phyloP scores from a whole-genome alignment of 331 rosid genomes.

The Rosa hybrid region DNA sequence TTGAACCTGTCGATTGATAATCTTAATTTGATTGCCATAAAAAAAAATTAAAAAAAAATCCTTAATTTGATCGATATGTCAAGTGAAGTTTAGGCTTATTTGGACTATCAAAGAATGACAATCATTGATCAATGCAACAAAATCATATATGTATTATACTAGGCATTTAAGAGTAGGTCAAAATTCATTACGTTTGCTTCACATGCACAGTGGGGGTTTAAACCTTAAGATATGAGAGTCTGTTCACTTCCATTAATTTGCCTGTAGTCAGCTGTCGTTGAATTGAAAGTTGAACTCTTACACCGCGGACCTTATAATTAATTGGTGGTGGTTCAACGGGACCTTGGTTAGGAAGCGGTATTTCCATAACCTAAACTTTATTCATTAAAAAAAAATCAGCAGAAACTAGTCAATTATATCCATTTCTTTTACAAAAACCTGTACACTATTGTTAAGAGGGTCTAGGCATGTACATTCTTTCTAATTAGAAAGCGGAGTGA shows the following conservation, averaged over 20 bases:
- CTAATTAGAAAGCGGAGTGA: conserved; percentile 9
- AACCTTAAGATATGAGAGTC: too few species aligned
- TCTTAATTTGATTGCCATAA: not conserved
- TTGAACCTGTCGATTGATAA: not conserved
- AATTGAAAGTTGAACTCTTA: too few species aligned
- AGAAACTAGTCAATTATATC: not conserved
- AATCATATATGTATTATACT: too few species aligned
- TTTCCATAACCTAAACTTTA: too few species aligned
- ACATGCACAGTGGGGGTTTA: too few species aligned
- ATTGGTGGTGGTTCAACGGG: too few species aligned
- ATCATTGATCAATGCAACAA: not conserved
- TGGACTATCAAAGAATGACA: not conserved
- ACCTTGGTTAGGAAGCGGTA: too few species aligned
- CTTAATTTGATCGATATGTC: not conserved
- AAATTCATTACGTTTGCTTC: not conserved
- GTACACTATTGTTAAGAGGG: not conserved
- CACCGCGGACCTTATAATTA: too few species aligned
- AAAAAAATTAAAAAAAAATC: not conserved
- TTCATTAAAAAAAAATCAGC: not conserved
- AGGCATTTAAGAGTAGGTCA: not conserved
- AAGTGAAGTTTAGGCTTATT: not conserved
- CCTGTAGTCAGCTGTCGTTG: too few species aligned
- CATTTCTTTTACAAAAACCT: not conserved
- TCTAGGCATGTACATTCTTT: not conserved
- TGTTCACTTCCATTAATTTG: too few species aligned